phyloP scores from a whole-genome alignment of 2,329 filamentous ascomycete genomes.

The Colletotrichum aenigma region DNA sequence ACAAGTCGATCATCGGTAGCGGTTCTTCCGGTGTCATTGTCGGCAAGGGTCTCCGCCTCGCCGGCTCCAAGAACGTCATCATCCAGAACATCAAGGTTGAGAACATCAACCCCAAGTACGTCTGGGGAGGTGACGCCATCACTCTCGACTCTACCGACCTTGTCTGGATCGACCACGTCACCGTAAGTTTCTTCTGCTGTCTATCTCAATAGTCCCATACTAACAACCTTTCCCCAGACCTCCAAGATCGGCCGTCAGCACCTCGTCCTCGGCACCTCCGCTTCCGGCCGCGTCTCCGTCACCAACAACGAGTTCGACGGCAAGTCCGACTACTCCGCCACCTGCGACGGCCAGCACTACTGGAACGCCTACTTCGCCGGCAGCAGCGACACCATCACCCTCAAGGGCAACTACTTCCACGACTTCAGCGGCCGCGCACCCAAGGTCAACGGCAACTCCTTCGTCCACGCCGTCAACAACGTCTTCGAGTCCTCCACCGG shows the following conservation, averaged over 20 bases:
- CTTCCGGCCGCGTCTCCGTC: constrained; percentile 60
- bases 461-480: constrained; percentile 67
- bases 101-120: constrained; percentile 51
- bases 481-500: constrained; percentile 57
- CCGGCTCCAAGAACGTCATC: constrained; percentile 53
- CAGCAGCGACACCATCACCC: constrained; percentile 58
- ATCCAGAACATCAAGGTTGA: constrained; percentile 55
- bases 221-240: constrained; percentile 30
- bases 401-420: constrained; percentile 67
- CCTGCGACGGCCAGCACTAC: constrained; percentile 64
- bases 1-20: constrained; percentile 62
- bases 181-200: constrained; percentile 21
- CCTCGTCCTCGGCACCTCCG: constrained; percentile 59
- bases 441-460: constrained; percentile 60
- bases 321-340: constrained; percentile 55
- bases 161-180: constrained; percentile 58
- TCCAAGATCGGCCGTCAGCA: constrained; percentile 65
- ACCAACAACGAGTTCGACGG: constrained; percentile 66
- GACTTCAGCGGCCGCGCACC: constrained; percentile 61
- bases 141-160: constrained; percentile 51
- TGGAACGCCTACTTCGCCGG: constrained; percentile 64
- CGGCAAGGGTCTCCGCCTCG: constrained; percentile 59
- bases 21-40: constrained; percentile 59
- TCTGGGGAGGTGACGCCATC: constrained; percentile 65
- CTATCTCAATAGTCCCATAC: not conserved